A percentile compares a stretch with the other conserved stretches of the same genome.
phyloP scores from a whole-genome alignment of 768 basidiomycete species.

The Pleurotus pulmonarius region DNA sequence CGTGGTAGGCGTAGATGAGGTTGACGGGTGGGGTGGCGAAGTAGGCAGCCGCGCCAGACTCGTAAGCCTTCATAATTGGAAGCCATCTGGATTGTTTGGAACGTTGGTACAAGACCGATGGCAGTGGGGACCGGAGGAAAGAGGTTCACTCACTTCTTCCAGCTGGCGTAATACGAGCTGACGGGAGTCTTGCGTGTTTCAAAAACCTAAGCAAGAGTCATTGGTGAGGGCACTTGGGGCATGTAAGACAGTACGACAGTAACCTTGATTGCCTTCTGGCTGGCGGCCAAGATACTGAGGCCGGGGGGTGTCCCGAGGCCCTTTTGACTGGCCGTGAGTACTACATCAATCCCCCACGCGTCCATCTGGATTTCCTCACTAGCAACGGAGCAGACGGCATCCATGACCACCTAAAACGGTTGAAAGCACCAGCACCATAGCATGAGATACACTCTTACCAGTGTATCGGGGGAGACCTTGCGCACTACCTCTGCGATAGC shows the following conservation, averaged over 20 bases:
- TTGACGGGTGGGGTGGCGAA: conserved; percentile 97
- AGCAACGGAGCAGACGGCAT: conserved; percentile 96
- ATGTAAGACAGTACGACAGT: conserved; percentile 3
- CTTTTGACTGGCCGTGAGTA: conserved; percentile 85
- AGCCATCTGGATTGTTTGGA: conserved; percentile 56
- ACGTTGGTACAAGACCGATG: background rate
- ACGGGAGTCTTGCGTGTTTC: conserved; percentile 61
- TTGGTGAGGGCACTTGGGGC: background rate
- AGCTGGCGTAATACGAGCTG: conserved; percentile 82
- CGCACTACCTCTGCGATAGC: conserved; percentile 70
- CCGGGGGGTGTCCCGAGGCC: conserved; percentile 94
- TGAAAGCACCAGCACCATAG: conserved; percentile 4
- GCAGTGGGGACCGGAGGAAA: background rate
- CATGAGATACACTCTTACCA: conserved; percentile 38
- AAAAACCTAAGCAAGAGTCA: conserved; percentile 38
- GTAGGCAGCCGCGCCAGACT: conserved; percentile 76
- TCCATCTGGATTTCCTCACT: conserved; percentile 95
- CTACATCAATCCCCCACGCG: conserved; percentile 88
- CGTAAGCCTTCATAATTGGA: conserved; percentile 93
- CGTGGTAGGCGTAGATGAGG: conserved; percentile 86
- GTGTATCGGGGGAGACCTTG: conserved; percentile 77
- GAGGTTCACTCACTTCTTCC: conserved; percentile 63
- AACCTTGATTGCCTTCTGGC: conserved; percentile 73
- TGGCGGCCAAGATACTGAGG: conserved; percentile 80
- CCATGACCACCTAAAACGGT: conserved; percentile 60